Percentiles rank a stretch among this genome's conserved stretches.
phyloP scores from a whole-genome alignment of 495 filamentous ascomycete species.

The Penicillium salamii region DNA sequence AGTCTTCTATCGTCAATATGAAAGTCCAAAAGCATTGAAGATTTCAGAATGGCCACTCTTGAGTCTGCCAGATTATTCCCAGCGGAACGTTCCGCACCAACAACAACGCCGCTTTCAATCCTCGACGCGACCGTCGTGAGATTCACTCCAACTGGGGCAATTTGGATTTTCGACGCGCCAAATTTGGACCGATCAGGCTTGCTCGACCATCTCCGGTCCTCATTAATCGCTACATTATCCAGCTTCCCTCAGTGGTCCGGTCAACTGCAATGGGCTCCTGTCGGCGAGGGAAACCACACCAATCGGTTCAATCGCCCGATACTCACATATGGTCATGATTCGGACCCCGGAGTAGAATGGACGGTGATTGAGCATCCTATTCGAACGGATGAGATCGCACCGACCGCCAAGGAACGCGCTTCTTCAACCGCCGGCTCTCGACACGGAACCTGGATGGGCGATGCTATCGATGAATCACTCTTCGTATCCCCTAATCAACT shows the following conservation, averaged over 20 bases:
- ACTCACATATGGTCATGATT: constrained; percentile 8
- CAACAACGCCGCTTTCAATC: constrained; percentile 22
- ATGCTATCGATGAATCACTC: constrained; percentile 7
- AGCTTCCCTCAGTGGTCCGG: constrained; percentile 35
- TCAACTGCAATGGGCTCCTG: constrained; percentile 14
- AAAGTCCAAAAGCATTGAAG: neutral
- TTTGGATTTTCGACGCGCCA: constrained; percentile 22
- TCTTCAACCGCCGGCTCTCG: neutral
- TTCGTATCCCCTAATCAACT: neutral
- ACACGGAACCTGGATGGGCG: constrained; percentile 9
- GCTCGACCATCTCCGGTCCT: constrained; percentile 18
- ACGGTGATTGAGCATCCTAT: neutral
- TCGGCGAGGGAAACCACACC: constrained; percentile 13
- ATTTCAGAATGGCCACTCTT: neutral
- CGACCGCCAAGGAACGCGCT: constrained; percentile 2
- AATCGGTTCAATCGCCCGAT: constrained; percentile 33
- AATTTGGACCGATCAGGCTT: constrained; percentile 2
- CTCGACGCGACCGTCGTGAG: constrained; percentile 29
- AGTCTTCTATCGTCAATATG: no score
- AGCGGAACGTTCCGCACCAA: neutral
- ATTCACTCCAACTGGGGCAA: constrained; percentile 18
- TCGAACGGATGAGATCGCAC: constrained; percentile 1
- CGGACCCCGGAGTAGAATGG: constrained; percentile 7
- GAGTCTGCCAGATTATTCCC: constrained; percentile 1
- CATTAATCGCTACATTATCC: constrained; percentile 22